phyloP scores from a whole-genome alignment of 1,139 yeast species.

The Hansenula sp. region DNA sequence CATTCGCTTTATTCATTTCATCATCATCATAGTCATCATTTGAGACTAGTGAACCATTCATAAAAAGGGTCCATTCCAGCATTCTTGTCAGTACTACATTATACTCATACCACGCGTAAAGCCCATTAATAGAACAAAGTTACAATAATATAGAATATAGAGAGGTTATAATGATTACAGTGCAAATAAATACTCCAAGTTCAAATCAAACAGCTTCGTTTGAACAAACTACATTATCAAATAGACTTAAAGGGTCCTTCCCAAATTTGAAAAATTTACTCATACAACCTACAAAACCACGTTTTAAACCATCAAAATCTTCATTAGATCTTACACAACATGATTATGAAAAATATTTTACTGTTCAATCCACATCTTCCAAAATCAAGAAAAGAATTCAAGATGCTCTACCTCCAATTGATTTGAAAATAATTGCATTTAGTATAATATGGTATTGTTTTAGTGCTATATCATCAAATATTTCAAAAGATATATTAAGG shows the following conservation, averaged over 20 bases:
- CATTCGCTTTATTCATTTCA: too few species aligned
- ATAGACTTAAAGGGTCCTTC: conserved; percentile 6
- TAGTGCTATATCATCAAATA: conserved; percentile 78
- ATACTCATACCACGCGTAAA: too few species aligned
- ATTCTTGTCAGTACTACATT: too few species aligned
- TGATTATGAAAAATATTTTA: conserved; percentile 20
- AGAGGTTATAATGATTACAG: conserved; percentile 17
- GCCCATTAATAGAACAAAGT: too few species aligned
- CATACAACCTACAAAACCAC: conserved; percentile 5
- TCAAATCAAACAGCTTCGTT: conserved; percentile 8
- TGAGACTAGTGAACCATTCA: too few species aligned
- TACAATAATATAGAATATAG: neutral
- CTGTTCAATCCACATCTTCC: conserved; percentile 6
- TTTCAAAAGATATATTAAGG: conserved; percentile 70
- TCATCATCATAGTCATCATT: too few species aligned
- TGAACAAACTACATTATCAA: conserved; percentile 9
- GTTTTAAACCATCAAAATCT: conserved; percentile 22
- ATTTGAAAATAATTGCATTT: conserved; percentile 33
- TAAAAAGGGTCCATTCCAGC: too few species aligned
- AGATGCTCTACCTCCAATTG: conserved; percentile 21
- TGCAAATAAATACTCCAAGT: conserved; percentile 19
- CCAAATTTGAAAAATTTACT: neutral
- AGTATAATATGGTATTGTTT: conserved; percentile 77
- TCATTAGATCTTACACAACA: conserved; percentile 15
- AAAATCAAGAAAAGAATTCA: neutral